Evolutionary conservation across 371 early-diverging fungal genomes (phyloP).

Genomic region (Enterospora canceri): DNA sequence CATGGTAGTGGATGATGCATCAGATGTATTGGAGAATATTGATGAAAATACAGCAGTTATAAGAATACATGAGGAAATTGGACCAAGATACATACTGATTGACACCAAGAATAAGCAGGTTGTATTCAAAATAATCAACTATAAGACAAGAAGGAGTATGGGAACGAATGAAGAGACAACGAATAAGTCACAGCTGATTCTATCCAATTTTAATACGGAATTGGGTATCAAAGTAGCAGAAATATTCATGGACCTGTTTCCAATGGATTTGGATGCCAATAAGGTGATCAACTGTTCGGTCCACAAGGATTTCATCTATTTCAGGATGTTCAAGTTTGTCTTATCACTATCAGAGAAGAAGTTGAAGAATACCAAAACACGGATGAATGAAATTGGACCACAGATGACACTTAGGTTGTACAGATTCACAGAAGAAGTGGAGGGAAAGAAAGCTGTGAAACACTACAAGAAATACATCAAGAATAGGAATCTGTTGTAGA

Average conservation of each 20-base stretch:
- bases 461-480: slow-evolving; percentile 39
- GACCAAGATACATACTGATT: slow-evolving; percentile 30
- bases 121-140: slow-evolving; percentile 42
- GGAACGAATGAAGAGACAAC: slow-evolving; percentile 53
- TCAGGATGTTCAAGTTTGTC: slow-evolving; percentile 73
- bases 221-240: slow-evolving; percentile 85
- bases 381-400: slow-evolving; percentile 82
- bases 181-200: slow-evolving; percentile 80
- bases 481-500: slow-evolving; percentile 20
- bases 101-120: slow-evolving; percentile 4
- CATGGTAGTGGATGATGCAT: too few species aligned
- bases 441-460: slow-evolving; percentile 8
- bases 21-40: too few species aligned
- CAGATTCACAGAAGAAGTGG: slow-evolving; percentile 22
- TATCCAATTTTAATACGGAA: slow-evolving; percentile 87
- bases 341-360: slow-evolving; percentile 46
- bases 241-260: slow-evolving; percentile 81
- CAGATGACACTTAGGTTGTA: slow-evolving; percentile 76
- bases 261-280: slow-evolving; percentile 80
- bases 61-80: slow-evolving; percentile 29
- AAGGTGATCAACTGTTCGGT: slow-evolving; percentile 91
- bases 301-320: slow-evolving; percentile 94
- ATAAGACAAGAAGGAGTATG: slow-evolving; percentile 16
- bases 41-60: too few species aligned
- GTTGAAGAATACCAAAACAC: slow-evolving; percentile 55